phyloP scores from a whole-genome alignment of 257 asterid genomes.

The Solanum phureja region DNA sequence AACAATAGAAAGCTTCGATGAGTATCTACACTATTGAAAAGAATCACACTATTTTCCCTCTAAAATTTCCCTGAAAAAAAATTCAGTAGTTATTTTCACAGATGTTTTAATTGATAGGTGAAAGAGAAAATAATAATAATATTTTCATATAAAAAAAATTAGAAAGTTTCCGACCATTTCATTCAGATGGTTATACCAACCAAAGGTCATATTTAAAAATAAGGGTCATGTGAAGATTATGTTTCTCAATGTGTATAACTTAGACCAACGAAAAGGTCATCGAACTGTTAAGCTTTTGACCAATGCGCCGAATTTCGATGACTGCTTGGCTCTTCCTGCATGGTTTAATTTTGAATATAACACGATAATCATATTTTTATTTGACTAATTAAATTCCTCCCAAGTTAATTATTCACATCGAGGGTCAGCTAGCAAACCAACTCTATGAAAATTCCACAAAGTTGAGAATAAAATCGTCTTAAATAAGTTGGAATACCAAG shows the following conservation, averaged over 20 bases:
- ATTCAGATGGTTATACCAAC: neutral
- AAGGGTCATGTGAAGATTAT: neutral
- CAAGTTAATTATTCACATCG: neutral
- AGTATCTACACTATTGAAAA: neutral
- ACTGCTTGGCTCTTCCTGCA: neutral
- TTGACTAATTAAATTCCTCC: neutral
- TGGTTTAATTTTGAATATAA: neutral
- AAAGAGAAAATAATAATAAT: no score
- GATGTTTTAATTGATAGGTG: no score
- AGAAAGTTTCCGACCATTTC: neutral
- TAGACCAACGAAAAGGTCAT: neutral
- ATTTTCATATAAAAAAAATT: no score
- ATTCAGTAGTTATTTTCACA: neutral
- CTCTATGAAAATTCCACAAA: neutral
- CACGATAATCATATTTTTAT: neutral
- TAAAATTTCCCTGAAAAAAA: no score
- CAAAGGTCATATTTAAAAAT: neutral
- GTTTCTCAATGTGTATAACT: neutral
- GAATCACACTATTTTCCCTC: neutral
- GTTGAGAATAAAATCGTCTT: neutral
- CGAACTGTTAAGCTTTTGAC: neutral
- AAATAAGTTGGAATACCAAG: neutral
- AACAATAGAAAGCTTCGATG: neutral
- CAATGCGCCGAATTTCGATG: neutral
- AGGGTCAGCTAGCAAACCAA: neutral